Percentiles rank a stretch among this genome's conserved stretches.
Evolutionary conservation across 1,284 basidiomycete species (phyloP).

Genomic region (Trametes pubescens): DNA sequence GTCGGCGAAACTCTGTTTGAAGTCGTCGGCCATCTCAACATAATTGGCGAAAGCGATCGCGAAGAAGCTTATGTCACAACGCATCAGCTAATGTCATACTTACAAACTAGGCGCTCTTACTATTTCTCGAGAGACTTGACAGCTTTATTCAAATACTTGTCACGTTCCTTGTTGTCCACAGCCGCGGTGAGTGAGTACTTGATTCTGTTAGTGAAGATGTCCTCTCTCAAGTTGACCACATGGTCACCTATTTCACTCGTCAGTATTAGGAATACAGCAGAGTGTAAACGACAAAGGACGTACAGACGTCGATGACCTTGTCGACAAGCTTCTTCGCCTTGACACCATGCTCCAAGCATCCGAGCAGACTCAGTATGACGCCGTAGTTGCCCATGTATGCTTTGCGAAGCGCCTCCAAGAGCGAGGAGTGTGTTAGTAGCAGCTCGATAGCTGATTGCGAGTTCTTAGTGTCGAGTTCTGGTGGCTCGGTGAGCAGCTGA

Average conservation of each 20-base stretch:
- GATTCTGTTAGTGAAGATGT: slow-evolving; percentile 84
- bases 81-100: slow-evolving; percentile 31
- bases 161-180: slow-evolving; percentile 63
- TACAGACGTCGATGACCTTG: slow-evolving; percentile 88
- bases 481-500: background rate
- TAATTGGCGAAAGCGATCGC: slow-evolving; percentile 95
- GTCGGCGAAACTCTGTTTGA: slow-evolving; percentile 80
- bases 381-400: slow-evolving; percentile 92
- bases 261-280: background rate
- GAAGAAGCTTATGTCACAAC: slow-evolving; percentile 75
- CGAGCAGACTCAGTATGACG: slow-evolving; percentile 87
- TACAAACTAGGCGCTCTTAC: slow-evolving; percentile 45
- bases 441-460: slow-evolving; percentile 85
- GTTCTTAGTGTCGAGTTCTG: slow-evolving; percentile 66
- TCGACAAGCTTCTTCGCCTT: slow-evolving; percentile 89
- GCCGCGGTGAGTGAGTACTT: slow-evolving; percentile 85
- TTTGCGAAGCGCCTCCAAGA: slow-evolving; percentile 87
- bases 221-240: slow-evolving; percentile 90
- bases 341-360: slow-evolving; percentile 86
- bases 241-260: slow-evolving; percentile 64
- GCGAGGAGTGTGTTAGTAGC: slow-evolving; percentile 78
- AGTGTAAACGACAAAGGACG: slow-evolving; percentile 42
- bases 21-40: slow-evolving; percentile 75
- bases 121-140: slow-evolving; percentile 83
- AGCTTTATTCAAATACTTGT: slow-evolving; percentile 67